A percentile compares a stretch with the other conserved stretches of the same genome.
phyloP scores from a whole-genome alignment of 805 yeast genomes.

The Clavispora fructus region DNA sequence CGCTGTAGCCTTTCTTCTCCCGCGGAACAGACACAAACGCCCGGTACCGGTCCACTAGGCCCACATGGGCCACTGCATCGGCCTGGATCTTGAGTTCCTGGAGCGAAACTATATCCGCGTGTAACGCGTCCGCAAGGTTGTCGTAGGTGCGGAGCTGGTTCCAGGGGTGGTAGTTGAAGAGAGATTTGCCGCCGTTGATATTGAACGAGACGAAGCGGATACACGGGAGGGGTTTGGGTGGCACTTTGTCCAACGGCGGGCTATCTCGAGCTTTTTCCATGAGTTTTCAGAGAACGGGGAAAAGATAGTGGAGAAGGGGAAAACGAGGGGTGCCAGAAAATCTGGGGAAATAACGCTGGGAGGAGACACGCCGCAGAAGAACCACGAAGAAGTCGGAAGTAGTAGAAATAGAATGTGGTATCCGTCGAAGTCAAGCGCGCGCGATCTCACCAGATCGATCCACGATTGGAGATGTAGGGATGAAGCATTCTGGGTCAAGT shows the following conservation, averaged over 20 bases:
- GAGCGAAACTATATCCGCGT: slow-evolving; percentile 75
- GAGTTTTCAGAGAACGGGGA: neutral
- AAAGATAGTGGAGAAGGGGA: no score
- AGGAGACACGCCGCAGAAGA: no score
- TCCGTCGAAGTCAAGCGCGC: no score
- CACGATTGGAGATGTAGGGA: no score
- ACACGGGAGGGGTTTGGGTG: slow-evolving; percentile 6
- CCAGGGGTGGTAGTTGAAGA: slow-evolving; percentile 85
- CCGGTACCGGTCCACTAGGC: slow-evolving; percentile 50
- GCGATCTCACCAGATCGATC: no score
- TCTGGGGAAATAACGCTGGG: no score
- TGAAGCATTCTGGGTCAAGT: no score
- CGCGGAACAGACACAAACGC: slow-evolving; percentile 68
- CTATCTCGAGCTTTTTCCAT: neutral
- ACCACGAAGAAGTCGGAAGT: no score
- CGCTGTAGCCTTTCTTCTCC: slow-evolving; percentile 77
- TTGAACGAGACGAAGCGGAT: slow-evolving; percentile 68
- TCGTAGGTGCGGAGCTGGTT: slow-evolving; percentile 38
- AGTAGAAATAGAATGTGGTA: no score
- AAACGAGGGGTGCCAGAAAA: no score
- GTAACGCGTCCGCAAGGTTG: slow-evolving; percentile 45
- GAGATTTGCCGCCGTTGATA: slow-evolving; percentile 77
- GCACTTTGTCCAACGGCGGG: slow-evolving; percentile 9
- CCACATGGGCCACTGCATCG: slow-evolving; percentile 30
- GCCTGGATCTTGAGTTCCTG: slow-evolving; percentile 72